phyloP scores from a whole-genome alignment of 2,329 filamentous ascomycete species.

The Chaetomium sp. region DNA sequence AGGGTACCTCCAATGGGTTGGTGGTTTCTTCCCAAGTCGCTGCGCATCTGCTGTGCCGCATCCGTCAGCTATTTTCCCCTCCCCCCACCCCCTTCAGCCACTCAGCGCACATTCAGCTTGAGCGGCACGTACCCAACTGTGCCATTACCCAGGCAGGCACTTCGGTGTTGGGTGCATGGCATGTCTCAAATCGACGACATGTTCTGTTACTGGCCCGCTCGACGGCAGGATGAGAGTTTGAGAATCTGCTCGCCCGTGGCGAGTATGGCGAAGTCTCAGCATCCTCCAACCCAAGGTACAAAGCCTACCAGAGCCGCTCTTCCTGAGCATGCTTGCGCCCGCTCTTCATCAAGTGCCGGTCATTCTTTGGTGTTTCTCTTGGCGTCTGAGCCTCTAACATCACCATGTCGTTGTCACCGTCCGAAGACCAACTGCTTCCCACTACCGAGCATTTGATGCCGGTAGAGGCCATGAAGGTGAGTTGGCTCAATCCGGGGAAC shows the following conservation, averaged over 20 bases:
- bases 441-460: slow-evolving; percentile 10
- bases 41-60: not conserved
- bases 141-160: not conserved
- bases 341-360: not conserved
- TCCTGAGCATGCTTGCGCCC: not conserved
- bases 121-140: not conserved
- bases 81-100: not conserved
- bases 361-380: not conserved
- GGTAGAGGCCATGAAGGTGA: slow-evolving; percentile 12
- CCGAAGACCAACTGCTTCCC: not conserved
- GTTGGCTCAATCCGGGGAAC: not conserved
- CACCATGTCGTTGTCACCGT: not conserved
- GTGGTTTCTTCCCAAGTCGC: not conserved
- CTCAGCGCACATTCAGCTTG: not conserved
- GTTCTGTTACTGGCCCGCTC: not conserved
- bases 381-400: not conserved
- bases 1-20: not conserved
- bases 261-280: not conserved
- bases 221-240: not conserved
- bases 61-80: not conserved
- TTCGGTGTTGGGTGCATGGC: not conserved
- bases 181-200: not conserved
- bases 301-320: not conserved
- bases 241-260: not conserved
- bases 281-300: not conserved